Evolutionary conservation across 345 rosid species (phyloP), one percentile per base, ranked within the genome.

Genomic region (Schrenkiella parvula): DNA sequence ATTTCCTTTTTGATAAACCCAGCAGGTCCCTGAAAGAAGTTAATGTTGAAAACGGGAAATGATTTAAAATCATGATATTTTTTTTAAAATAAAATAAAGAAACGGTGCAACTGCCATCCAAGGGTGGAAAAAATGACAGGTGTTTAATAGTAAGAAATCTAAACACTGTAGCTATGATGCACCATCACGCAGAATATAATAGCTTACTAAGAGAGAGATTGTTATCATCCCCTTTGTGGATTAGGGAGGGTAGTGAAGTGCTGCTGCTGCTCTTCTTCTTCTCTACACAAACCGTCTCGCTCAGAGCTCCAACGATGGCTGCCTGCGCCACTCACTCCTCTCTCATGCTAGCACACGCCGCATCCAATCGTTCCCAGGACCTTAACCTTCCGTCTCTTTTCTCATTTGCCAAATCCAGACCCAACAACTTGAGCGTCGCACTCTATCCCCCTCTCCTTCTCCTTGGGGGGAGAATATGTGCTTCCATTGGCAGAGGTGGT

Each of bases 331-430:
- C 87, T 2, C 56, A 87, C 19, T 82, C 91, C 12, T 82, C 89
- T 38, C 80, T 83, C 13, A 82, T 81, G 86, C 76, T 85, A 67
- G 64, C 89, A 1, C 73, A 84, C 76, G 71, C 84, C 68, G 74
- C 90, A 29, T 35, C 89, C 4, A 68, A 68, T 53, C 85, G 78
- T 73, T 50, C 80, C 10, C 91, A 77, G 66, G 95, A 88, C 78
- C 79, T 82, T 35, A 38, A 75, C 23, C 78, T 85, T 21, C 81
- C 59, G 79, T 83, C 57, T 79, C 89, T 50, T 39, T 75, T 53
- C 81, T 88, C 50, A 70, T 90, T 55, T 79, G 86, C 77, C 83
- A 87, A 77, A 65, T 86, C 74, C 76, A 79, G 75, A 47, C 89
- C 70, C 78, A 80, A 72, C 59, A 63, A 6, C 65, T 73, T 55